These are phyloP conservation scores for Penicillium expansum DNA, from an alignment of 2,329 filamentous ascomycete genomes.

Conservation along the genomic window DNA sequence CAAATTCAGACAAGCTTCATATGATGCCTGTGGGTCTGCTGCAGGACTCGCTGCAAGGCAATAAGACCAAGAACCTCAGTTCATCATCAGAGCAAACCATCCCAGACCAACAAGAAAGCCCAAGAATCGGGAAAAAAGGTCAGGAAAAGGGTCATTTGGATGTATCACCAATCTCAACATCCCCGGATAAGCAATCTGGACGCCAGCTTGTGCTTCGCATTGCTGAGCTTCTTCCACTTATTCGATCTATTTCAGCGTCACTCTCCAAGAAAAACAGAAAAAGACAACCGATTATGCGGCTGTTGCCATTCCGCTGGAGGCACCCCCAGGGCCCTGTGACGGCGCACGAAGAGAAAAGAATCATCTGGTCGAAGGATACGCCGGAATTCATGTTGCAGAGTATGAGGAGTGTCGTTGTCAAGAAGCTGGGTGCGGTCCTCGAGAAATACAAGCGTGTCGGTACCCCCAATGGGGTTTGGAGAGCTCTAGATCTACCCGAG, in stretches of 20 bases:
- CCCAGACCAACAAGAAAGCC: not conserved
- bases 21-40: conserved; percentile 36
- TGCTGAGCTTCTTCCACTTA: conserved; percentile 26
- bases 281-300: conserved; percentile 13
- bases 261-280: conserved; percentile 12
- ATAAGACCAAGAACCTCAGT: conserved; percentile 6
- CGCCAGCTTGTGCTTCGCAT: conserved; percentile 28
- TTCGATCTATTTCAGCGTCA: conserved; percentile 20
- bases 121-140: too few species aligned
- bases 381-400: conserved; percentile 40
- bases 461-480: conserved; percentile 28
- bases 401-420: conserved; percentile 37
- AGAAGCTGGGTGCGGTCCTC: conserved; percentile 37
- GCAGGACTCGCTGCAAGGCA: conserved; percentile 27
- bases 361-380: conserved; percentile 52
- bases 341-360: conserved; percentile 24
- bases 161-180: not conserved
- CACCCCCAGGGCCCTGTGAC: conserved; percentile 30
- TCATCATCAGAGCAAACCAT: conserved; percentile 3
- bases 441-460: conserved; percentile 19
- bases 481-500: conserved; percentile 20
- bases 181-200: conserved; percentile 1
- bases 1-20: conserved; percentile 28
- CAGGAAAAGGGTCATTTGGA: not conserved
- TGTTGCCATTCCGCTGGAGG: conserved; percentile 40